Percentiles rank a stretch among this genome's conserved stretches.
Evolutionary conservation across 192 early-diverging fungal species (phyloP).

Genomic region (Mortierella antarctica): DNA sequence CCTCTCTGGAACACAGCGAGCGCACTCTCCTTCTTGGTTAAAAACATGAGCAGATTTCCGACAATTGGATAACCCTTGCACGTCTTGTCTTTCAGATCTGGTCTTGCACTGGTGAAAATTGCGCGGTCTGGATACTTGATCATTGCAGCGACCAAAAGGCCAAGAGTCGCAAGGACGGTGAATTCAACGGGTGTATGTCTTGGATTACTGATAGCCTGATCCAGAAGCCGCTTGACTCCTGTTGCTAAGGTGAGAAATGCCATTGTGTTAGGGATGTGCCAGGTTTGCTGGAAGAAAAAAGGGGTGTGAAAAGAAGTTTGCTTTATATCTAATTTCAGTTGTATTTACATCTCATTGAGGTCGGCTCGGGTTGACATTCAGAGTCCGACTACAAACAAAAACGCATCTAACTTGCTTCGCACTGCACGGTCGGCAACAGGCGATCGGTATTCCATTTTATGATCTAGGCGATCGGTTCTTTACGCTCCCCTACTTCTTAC

Average conservation of each 20-base stretch:
- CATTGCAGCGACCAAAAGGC: constrained; percentile 17
- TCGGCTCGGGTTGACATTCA: too few species aligned
- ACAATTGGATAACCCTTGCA: constrained; percentile 11
- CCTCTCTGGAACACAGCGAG: background rate
- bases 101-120: constrained; percentile 17
- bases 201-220: background rate
- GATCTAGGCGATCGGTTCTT: too few species aligned
- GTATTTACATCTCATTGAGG: too few species aligned
- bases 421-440: too few species aligned
- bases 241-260: background rate
- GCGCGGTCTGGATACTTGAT: constrained; percentile 29
- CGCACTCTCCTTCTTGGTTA: background rate
- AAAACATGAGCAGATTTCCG: constrained; percentile 20
- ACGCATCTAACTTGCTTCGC: too few species aligned
- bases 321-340: too few species aligned
- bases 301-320: background rate
- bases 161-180: constrained; percentile 17
- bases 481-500: too few species aligned
- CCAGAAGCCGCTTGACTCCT: constrained; percentile 2
- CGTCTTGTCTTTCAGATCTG: constrained; percentile 21
- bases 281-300: background rate
- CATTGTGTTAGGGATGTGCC: background rate
- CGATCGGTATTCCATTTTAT: too few species aligned
- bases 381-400: too few species aligned
- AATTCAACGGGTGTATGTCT: constrained; percentile 1